These are phyloP conservation scores for Bothriochloa decipiens DNA, from an alignment of 176 grass and related monocot species.

Conservation along the genomic window DNA sequence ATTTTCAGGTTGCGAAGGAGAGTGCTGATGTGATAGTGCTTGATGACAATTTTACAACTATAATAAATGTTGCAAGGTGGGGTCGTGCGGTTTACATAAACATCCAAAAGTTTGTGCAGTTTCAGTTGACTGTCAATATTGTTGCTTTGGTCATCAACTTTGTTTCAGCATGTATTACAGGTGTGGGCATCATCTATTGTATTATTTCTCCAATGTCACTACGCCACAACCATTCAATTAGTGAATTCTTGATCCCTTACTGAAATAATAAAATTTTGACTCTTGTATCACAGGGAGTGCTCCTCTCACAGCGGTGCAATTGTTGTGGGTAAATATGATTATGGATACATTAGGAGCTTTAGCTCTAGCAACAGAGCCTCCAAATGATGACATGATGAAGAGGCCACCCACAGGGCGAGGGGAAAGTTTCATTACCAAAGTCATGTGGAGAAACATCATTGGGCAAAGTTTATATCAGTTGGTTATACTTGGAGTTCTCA, in stretches of 20 bases:
- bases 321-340: slow-evolving; percentile 99
- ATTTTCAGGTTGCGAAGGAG: slow-evolving; percentile 81
- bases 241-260: background rate
- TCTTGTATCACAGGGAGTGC: slow-evolving; percentile 58
- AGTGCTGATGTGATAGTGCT: slow-evolving; percentile 87
- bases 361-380: slow-evolving; percentile 90
- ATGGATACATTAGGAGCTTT: slow-evolving; percentile 97
- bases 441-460: slow-evolving; percentile 96
- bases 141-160: slow-evolving; percentile 88
- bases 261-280: slow-evolving; percentile 10
- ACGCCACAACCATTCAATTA: background rate
- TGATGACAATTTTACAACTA: slow-evolving; percentile 90
- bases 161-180: slow-evolving; percentile 79
- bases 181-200: slow-evolving; percentile 25
- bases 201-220: background rate
- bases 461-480: slow-evolving; percentile 92
- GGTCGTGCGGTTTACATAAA: slow-evolving; percentile 89
- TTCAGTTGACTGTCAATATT: slow-evolving; percentile 92
- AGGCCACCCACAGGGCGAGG: slow-evolving; percentile 60
- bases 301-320: slow-evolving; percentile 91
- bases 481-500: slow-evolving; percentile 72
- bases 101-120: slow-evolving; percentile 96
- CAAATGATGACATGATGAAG: slow-evolving; percentile 94
- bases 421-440: slow-evolving; percentile 84
- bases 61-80: slow-evolving; percentile 78